Evolutionary conservation across 2,329 filamentous ascomycete species (phyloP).

Genomic region (Cytospora leucostoma): DNA sequence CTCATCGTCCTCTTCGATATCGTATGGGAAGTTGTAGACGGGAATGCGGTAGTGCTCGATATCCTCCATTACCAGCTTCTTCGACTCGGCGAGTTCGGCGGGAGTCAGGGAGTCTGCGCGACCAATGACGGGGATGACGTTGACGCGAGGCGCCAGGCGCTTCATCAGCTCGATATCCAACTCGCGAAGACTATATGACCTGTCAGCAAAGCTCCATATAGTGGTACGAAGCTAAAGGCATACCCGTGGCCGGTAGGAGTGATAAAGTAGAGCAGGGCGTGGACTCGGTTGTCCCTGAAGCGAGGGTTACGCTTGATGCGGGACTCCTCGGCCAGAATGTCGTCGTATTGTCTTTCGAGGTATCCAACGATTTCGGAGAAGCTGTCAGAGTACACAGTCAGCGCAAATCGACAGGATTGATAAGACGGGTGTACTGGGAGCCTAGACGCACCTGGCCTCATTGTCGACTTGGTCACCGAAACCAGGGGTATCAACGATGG

Average conservation of each 20-base stretch:
- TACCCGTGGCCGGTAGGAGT: constrained; percentile 95
- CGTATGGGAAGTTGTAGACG: constrained; percentile 99
- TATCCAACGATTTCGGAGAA: constrained; percentile 98
- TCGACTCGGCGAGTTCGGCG: constrained; percentile 94
- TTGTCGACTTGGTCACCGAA: constrained; percentile 99
- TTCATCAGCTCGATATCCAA: constrained; percentile 99
- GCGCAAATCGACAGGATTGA: not conserved
- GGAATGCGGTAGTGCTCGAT: constrained; percentile 99
- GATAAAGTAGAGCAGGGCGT: constrained; percentile 98
- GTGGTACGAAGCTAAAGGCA: constrained; percentile 35
- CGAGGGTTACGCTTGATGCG: constrained; percentile 99
- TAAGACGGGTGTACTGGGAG: not conserved
- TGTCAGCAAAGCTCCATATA: constrained; percentile 8
- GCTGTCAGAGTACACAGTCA: constrained; percentile 48
- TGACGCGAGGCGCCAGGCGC: constrained; percentile 95
- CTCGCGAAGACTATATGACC: constrained; percentile 79
- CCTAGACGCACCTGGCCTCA: constrained; percentile 75
- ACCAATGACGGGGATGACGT: constrained; percentile 98
- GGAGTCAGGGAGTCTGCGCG: constrained; percentile 97
- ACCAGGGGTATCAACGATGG: constrained; percentile 96
- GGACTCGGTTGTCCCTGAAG: constrained; percentile 98
- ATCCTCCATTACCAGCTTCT: constrained; percentile 99
- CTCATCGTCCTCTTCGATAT: constrained; percentile 99
- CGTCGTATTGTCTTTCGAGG: constrained; percentile 98
- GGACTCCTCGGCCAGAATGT: constrained; percentile 98